A percentile compares a stretch with the other conserved stretches of the same genome.
Evolutionary conservation across 2,329 filamentous ascomycete genomes (phyloP).

Genomic region (Hymenotorrendiella dingleyae): DNA sequence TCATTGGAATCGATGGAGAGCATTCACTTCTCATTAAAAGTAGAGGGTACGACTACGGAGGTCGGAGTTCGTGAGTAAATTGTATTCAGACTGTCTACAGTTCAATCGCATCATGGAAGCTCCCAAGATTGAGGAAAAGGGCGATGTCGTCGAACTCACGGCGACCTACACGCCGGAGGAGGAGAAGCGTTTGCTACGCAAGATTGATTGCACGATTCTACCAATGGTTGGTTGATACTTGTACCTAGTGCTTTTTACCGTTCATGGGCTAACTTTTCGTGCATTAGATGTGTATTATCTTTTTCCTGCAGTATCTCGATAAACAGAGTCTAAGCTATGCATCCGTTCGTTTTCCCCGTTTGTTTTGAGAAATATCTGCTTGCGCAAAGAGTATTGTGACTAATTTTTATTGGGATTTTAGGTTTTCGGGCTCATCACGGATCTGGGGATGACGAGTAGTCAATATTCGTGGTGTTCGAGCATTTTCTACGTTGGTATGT

Average conservation of each 20-base stretch:
- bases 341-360: no score
- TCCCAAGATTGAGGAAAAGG: not conserved
- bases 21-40: not conserved
- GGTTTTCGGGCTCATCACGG: conserved; percentile 40
- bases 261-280: not conserved
- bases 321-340: conserved; percentile 46
- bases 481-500: conserved; percentile 40
- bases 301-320: conserved; percentile 32
- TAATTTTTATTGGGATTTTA: no score
- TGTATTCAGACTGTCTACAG: not conserved
- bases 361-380: no score
- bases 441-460: conserved; percentile 38
- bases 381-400: no score
- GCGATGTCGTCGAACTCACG: not conserved
- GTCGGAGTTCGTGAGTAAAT: not conserved
- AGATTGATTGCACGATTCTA: not conserved
- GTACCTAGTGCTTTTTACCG: no score
- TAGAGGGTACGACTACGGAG: not conserved
- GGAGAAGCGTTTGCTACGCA: not conserved
- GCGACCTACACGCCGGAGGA: not conserved
- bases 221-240: not conserved
- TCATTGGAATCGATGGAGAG: not conserved
- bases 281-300: conserved; percentile 5
- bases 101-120: no score
- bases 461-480: conserved; percentile 45